Base-by-base conservation (phyloP, 2,329 filamentous ascomycete species). In the Ceratocystis huliohia region DNA sequence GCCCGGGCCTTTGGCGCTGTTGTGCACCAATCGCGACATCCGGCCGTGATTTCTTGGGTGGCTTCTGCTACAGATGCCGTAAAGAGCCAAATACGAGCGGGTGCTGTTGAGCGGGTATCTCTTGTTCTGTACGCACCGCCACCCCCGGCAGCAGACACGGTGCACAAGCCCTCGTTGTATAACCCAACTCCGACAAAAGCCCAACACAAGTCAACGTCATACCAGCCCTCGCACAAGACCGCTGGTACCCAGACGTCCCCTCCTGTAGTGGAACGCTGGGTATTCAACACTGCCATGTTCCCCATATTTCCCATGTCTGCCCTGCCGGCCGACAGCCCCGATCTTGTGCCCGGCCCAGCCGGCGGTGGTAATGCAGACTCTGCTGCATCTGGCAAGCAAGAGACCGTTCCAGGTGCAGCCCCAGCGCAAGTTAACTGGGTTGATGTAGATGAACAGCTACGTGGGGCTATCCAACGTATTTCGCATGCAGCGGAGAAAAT, bases 11-110 rank as follows among this genome's bases (percentile, higher is more conserved):
- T 92, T 80, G 91, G 93, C 76, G 86, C 91, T 67, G 83, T 90
- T 37, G 88, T 95, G 59, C 87, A 88, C 71, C 91, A 96, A 74
- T 93, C 85, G 68, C 88, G 91, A 67, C 91, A 96, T 75, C 90
- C 92, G 0, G 84, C 84, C 71, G 88, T 96, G 70, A 95, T 90
- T 80, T 79, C 84, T 72, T 96, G 92, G 88, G 85, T 96, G 75
- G 84, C 81, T 73, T 88, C 94, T 74, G 90, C 91, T 70, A 83
- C 94, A 53, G 78, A 85, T 69, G 88, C 90, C 45, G 83, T 91
- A 25, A 80, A 84, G 68, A 79, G 78, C 2, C 88, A 95, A 76
- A 80, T 96, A 45, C 80, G 88, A 61, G 81, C 79, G 8, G 81
- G 80, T 30, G 68, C 74, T 61, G 80, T 79, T 15, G 73, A 77